Percentiles rank a stretch among this genome's conserved stretches.
These are phyloP conservation scores for Didymella pomorum DNA, from an alignment of 2,329 filamentous ascomycete genomes.

Conservation along the genomic window DNA sequence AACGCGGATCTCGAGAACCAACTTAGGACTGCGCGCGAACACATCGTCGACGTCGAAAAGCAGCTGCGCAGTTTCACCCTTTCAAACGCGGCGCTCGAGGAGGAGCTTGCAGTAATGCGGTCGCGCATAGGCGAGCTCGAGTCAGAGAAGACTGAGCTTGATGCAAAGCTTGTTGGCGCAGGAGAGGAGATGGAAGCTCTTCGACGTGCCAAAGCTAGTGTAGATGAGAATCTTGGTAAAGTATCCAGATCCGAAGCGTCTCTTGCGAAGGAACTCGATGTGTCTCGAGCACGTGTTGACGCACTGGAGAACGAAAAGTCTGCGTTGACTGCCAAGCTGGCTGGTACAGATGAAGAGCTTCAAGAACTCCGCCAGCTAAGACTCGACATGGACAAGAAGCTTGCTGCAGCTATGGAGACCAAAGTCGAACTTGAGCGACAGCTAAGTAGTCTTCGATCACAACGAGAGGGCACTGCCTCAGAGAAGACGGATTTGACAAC, in stretches of 20 bases:
- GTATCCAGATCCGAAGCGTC: not conserved
- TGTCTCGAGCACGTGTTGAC: constrained; percentile 19
- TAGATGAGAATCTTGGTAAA: constrained; percentile 10
- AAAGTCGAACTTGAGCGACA: constrained; percentile 10
- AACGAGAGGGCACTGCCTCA: not conserved
- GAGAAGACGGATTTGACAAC: constrained; percentile 1
- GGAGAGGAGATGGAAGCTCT: constrained; percentile 26
- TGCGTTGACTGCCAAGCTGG: constrained; percentile 28
- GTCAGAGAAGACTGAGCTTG: constrained; percentile 26
- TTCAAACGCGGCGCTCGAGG: constrained; percentile 29
- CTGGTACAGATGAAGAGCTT: constrained; percentile 30
- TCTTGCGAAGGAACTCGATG: constrained; percentile 15
- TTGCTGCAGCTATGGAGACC: not conserved
- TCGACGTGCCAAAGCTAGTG: constrained; percentile 23
- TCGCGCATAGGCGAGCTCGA: constrained; percentile 29
- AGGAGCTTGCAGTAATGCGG: constrained; percentile 25
- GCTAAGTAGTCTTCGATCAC: not conserved
- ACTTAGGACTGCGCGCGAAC: constrained; percentile 24
- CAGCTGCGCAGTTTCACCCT: constrained; percentile 16
- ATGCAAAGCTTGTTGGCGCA: constrained; percentile 21
- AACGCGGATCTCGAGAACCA: constrained; percentile 33
- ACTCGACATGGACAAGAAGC: constrained; percentile 12
- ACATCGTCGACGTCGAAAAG: constrained; percentile 21
- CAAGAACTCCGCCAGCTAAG: constrained; percentile 24
- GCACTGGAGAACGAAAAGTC: constrained; percentile 24